Evolutionary conservation across 352 stramenopile genomes (phyloP).

Genomic region (Aphanomyces euteiches): DNA sequence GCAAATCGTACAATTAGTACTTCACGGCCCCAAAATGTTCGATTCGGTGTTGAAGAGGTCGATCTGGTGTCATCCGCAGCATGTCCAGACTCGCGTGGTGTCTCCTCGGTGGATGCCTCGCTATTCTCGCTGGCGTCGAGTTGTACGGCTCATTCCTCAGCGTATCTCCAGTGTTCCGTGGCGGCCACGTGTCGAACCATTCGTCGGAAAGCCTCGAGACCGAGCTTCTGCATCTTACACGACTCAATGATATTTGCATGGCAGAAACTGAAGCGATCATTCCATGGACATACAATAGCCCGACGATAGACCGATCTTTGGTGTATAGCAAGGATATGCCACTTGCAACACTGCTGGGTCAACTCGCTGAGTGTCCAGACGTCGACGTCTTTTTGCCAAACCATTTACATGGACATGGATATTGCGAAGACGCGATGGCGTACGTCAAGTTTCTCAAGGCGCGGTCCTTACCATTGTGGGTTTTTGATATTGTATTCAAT

Average conservation of each 20-base stretch:
- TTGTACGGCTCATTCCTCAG: too few species aligned
- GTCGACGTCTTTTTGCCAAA: constrained; percentile 19
- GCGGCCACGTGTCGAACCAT: too few species aligned
- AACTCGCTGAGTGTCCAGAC: constrained; percentile 32
- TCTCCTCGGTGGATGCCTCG: too few species aligned
- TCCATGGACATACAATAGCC: constrained; percentile 3
- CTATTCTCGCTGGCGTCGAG: too few species aligned
- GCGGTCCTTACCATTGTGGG: constrained; percentile 51
- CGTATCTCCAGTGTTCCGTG: too few species aligned
- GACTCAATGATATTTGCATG: constrained; percentile 5
- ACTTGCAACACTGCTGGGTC: constrained; percentile 38
- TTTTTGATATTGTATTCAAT: constrained; percentile 42
- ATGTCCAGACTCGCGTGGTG: too few species aligned
- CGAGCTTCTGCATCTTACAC: background rate
- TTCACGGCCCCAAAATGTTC: too few species aligned
- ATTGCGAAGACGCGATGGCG: constrained; percentile 11
- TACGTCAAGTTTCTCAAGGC: constrained; percentile 35
- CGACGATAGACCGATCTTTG: background rate
- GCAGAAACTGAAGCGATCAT: background rate
- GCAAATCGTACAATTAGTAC: too few species aligned
- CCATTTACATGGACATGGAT: background rate
- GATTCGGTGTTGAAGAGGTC: too few species aligned
- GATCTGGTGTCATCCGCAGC: too few species aligned
- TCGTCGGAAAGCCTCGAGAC: background rate
- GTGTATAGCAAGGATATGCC: background rate